Evolutionary conservation across 768 basidiomycete species (phyloP).

Genomic region (Tulasnella sp.): DNA sequence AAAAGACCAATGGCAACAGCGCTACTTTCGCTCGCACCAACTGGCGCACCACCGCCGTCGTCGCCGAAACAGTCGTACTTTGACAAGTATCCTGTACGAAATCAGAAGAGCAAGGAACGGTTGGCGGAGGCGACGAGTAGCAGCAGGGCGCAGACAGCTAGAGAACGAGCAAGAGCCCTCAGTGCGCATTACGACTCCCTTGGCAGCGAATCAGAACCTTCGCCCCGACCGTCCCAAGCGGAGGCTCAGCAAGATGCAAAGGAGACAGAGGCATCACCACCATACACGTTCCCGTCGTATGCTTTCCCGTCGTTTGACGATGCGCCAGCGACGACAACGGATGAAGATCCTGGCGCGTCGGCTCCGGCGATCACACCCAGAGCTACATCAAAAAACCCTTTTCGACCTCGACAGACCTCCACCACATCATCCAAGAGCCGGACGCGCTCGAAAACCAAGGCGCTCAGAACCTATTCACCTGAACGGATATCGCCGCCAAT

Average conservation of each 20-base stretch:
- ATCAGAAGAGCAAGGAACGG: conserved; percentile 6
- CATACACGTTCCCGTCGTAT: background rate
- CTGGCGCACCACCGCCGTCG: background rate
- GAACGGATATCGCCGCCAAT: background rate
- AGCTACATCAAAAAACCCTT: background rate
- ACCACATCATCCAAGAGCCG: background rate
- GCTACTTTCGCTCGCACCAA: background rate
- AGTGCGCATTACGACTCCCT: background rate
- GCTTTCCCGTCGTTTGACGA: conserved; percentile 9
- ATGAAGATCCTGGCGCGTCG: background rate
- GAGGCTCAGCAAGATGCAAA: background rate
- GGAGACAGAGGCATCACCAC: background rate
- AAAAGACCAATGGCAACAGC: background rate
- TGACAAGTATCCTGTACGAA: conserved; percentile 19
- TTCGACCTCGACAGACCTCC: background rate
- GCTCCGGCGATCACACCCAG: background rate
- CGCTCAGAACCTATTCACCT: background rate
- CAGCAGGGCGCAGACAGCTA: background rate
- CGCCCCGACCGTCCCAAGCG: background rate
- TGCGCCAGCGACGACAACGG: background rate
- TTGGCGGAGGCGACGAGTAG: conserved; percentile 2
- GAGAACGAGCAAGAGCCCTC: conserved; percentile 3
- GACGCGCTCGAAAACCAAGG: background rate
- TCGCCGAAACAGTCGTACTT: conserved; percentile 19
- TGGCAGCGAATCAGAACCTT: background rate